Percentiles rank a stretch among this genome's conserved stretches.
Evolutionary conservation across 768 basidiomycete genomes (phyloP).

Genomic region (Hypholoma fasciculare): DNA sequence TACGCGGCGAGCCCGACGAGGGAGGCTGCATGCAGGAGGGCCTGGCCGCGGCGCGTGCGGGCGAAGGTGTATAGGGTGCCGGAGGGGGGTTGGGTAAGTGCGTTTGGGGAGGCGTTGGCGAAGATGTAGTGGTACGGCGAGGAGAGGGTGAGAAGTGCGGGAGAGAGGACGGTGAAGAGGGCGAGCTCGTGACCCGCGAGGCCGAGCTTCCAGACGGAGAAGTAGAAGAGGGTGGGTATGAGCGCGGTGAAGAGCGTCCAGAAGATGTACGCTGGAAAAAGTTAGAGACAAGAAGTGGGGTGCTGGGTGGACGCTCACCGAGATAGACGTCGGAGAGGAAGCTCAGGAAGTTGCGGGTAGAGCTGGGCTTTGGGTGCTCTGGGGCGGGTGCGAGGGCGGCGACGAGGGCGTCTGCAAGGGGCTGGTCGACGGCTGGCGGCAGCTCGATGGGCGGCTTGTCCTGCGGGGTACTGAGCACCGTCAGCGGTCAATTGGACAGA

Average conservation of each 20-base stretch:
- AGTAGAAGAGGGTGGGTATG: conserved; percentile 83
- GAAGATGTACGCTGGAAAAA: conserved; percentile 65
- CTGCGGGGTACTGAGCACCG: too few species aligned
- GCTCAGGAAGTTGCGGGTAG: conserved; percentile 9
- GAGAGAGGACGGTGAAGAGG: conserved; percentile 69
- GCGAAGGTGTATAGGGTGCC: conserved; percentile 40
- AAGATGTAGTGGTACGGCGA: conserved; percentile 22
- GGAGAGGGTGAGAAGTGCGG: conserved; percentile 53
- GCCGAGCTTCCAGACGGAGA: conserved; percentile 89
- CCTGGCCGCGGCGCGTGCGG: conserved; percentile 47
- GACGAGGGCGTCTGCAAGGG: conserved; percentile 6
- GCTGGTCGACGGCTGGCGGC: neutral
- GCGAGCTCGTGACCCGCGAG: conserved; percentile 82
- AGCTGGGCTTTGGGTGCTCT: neutral
- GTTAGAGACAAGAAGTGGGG: conserved; percentile 8
- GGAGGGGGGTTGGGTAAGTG: neutral
- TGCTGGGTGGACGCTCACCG: conserved; percentile 41
- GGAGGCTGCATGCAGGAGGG: conserved; percentile 47
- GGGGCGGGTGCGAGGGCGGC: conserved; percentile 6
- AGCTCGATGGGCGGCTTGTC: neutral
- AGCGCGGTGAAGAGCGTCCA: conserved; percentile 85
- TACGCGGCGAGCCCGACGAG: conserved; percentile 57
- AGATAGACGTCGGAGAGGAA: conserved; percentile 52
- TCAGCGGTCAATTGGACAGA: neutral
- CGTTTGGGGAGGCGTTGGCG: neutral